These are phyloP conservation scores for Spirogloea muscicola DNA, from an alignment of 139 green algal species.

Conservation along the genomic window DNA sequence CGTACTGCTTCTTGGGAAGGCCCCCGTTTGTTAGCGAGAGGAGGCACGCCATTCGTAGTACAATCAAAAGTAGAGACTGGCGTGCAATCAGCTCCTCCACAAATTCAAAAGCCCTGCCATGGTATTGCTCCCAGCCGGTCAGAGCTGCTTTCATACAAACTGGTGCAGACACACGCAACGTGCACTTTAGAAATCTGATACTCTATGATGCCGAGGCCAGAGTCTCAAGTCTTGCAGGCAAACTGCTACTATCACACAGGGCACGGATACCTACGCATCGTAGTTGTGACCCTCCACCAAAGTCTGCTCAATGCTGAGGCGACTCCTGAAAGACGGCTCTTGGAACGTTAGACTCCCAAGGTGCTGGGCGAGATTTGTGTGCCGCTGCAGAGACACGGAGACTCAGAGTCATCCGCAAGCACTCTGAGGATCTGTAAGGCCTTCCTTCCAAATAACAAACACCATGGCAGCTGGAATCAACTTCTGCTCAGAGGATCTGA, in stretches of 20 bases:
- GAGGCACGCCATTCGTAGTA: constrained; percentile 83
- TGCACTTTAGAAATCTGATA: no score
- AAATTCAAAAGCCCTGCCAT: constrained; percentile 43
- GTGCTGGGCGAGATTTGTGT: constrained; percentile 50
- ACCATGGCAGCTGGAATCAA: no score
- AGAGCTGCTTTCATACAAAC: no score
- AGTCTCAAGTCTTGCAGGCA: no score
- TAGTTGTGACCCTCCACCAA: constrained; percentile 58
- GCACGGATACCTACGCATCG: constrained; percentile 17
- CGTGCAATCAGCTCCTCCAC: constrained; percentile 43
- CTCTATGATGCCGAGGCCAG: no score
- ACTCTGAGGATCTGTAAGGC: no score
- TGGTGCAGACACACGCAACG: no score
- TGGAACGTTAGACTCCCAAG: constrained; percentile 15
- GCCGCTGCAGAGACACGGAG: constrained; percentile 19
- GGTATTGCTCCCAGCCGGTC: no score
- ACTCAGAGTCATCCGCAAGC: neutral
- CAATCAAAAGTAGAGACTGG: constrained; percentile 48
- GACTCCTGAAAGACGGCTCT: constrained; percentile 41
- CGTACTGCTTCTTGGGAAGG: constrained; percentile 68
- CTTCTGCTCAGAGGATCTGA: neutral
- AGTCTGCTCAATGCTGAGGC: constrained; percentile 62
- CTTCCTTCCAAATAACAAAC: no score
- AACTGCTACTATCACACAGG: no score
- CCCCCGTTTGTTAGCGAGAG: constrained; percentile 61